Base-by-base conservation (phyloP, 331 rosid genomes). In the Rosa hybrid region DNA sequence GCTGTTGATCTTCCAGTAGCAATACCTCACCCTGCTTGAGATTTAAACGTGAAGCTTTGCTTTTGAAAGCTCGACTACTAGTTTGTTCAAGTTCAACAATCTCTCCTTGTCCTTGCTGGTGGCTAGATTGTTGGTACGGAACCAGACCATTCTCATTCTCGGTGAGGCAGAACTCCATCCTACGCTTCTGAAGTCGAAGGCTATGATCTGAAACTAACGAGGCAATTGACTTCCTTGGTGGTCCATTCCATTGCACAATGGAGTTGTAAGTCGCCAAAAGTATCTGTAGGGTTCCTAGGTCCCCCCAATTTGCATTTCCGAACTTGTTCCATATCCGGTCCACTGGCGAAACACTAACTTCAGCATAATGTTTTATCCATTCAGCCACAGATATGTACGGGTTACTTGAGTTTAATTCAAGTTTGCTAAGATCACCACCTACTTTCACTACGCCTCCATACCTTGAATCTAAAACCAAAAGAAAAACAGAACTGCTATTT, bases 291-390 rank as follows among this genome's bases (percentile, higher is more conserved):
- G 97, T 89, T 77, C 97, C 97, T 45, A 89, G 45, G 83, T 92
- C 97, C 20, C 95, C 90, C 97, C 97, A 92, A 68, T 83, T 90
- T 71, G 90, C 87, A 84, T 92, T 92, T 81, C 97, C 97, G 8
- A 92, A 71, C 68, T 81, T 84, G 88, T 92, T 92, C 97, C 97
- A 92, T 84, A 92, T 84, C 12, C 83, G 86, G 60, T 90, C 94
- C 74, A 88, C 87, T 0, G 86, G 91, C 70, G 94, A 89, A 80
- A 92, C 82, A 63, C 86, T 5, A 38, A 92, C 86, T 88, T 90
- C 93, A 23, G 95, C 87, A 64, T 84, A 62, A 51, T 86, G 64
- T 71, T 85, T 90, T 6, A 92, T 83, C 97, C 97, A 92, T 86
- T 90, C 94, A 76, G 86, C 89, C 78, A 86, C 87, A 51, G 94